Base-by-base conservation (phyloP, 192 early-diverging fungal species). In the Coemansia sp. region DNA sequence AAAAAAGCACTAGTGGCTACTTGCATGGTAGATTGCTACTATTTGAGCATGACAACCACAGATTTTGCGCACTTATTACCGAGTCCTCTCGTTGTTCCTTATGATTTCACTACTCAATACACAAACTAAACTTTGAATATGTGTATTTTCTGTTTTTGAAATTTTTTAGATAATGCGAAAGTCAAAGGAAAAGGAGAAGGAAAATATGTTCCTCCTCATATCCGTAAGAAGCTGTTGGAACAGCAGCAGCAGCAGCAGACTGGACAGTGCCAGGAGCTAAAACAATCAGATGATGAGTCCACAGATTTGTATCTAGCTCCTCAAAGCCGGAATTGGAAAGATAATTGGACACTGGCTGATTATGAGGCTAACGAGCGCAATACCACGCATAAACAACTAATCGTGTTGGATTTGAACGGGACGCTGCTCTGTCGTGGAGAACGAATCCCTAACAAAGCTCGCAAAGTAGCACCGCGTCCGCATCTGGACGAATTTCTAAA, bases 381-480 rank as follows among this genome's bases (percentile, higher is more conserved):
- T 2, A 65, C 68, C 3, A 31, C 47, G 27, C 68, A 74, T 57
- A 73, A 78, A 51, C 57, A 82, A 57, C 70, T 91, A 3, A 64
- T 91, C 28, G 82, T 91, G 21, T 79, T 91, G 2, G 89, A 91
- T 60, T 76, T 91, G 18, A 91, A 91, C 54, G 89, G 89, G 1
- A 87, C 89, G 1, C 60, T 91, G 25, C 66, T 91, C 12, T 76
- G 73, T 47, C 82, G 88, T 14, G 57, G 19, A 7, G 25, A 23
- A n/a, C 63, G 49, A 2, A 58, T 49, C 5, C 19, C 38, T 21
- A 56, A 54, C 24, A 30, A 24, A 25, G 4, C 24, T 16, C 50
- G 71, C 4, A 34, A 23, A 5, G 67, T 81, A 38, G 53, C 55
- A 22, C 44, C 65, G 1, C 83, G 90, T 4, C 90, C 90, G 0